Base-by-base conservation (phyloP, 495 filamentous ascomycete species). In the Penicillium robsamsonii region DNA sequence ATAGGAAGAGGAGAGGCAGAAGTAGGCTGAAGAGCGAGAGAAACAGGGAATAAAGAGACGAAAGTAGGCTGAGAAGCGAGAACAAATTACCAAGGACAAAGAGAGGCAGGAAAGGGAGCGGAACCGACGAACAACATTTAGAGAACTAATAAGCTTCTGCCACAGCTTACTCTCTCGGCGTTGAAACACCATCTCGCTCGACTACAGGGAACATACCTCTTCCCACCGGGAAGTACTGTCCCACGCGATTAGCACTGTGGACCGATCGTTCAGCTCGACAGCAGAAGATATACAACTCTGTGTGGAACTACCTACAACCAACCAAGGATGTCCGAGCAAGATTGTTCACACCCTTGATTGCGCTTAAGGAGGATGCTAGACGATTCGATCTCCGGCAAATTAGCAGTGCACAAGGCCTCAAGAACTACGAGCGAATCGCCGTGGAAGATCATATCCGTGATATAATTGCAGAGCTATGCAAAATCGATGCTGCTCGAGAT, bases 91-190 rank as follows among this genome's bases (percentile, higher is more conserved):
- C n/a, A n/a, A n/a, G n/a, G n/a, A n/a, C n/a, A n/a, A 40, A 31
- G 30, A 22, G 33, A 50, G 50, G 30, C 37, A 58, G 29, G 35
- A 56, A 13, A 37, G 31, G 46, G 42, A 57, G 18, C 56, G 43
- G 33, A 62, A 43, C 40, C 47, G 29, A 58, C 64, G 5, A 22
- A 75, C 72, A 67, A 68, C 71, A 50, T 71, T 73, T 53, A 52
- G 25, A 56, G 75, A 74, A 53, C 65, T 74, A 57, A 58, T 77
- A 38, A 57, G 46, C 44, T 41, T 59, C 40, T 73, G 69, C 53
- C 68, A 76, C 41, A 53, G 65, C 49, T 56, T 73, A 22, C 56
- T 76, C 38, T 77, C 58, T 9, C 50, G 59, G 10, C 60, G 61
- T 58, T 17, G 51, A 46, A 46, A 33, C 37, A 15, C 60, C 62